These are phyloP conservation scores for Carex pumila DNA, from an alignment of 176 grass and related monocot species.

Conservation along the genomic window DNA sequence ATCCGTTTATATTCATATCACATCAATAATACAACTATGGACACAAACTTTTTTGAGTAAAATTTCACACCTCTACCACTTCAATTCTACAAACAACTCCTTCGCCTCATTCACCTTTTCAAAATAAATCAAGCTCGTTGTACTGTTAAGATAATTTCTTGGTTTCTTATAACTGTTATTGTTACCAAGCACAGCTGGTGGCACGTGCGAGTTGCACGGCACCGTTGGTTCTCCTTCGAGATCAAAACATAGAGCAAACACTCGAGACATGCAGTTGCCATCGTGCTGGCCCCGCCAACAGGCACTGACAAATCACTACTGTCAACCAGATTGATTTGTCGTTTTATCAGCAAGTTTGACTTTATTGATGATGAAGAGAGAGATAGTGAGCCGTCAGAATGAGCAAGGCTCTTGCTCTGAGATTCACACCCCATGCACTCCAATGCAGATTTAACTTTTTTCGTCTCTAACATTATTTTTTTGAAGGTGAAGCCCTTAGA, in stretches of 20 bases:
- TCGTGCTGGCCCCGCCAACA: constrained; percentile 33
- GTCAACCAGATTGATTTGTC: constrained; percentile 44
- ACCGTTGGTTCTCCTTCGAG: constrained; percentile 60
- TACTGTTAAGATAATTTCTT: constrained; percentile 44
- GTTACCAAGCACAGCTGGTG: constrained; percentile 36
- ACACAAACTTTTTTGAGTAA: too few relatives aligned
- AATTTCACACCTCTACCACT: background rate
- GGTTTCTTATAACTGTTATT: constrained; percentile 75
- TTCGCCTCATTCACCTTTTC: background rate
- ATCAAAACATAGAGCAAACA: constrained; percentile 97
- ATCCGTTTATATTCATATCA: constrained; percentile 27
- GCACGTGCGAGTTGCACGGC: constrained; percentile 75
- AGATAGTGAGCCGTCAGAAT: constrained; percentile 27
- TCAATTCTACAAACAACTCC: background rate
- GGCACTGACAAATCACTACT: constrained; percentile 40
- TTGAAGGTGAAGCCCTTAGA: too few relatives aligned
- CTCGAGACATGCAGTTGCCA: constrained; percentile 72
- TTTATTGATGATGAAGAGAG: constrained; percentile 66
- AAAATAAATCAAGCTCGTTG: constrained; percentile 22
- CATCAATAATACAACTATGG: background rate
- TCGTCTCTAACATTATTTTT: too few relatives aligned
- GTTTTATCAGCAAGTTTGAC: constrained; percentile 34
- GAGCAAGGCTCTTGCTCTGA: constrained; percentile 25
- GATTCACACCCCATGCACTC: constrained; percentile 32
- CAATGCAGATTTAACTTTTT: constrained; percentile 21